Conservation (phyloP, 345 rosid genomes). For the Alliaria petiolata region DNA sequence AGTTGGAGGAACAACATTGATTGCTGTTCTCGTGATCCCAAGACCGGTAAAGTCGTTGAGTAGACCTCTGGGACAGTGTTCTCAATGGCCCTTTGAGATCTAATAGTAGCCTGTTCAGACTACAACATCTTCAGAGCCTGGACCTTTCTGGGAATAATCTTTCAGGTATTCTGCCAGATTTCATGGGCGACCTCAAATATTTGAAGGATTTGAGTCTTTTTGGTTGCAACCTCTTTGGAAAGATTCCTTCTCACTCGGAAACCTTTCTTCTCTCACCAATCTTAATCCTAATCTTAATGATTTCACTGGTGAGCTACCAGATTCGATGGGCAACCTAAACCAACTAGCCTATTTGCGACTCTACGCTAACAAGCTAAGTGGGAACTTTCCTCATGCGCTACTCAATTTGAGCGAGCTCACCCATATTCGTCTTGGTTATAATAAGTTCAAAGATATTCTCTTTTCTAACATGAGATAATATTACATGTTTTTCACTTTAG, state of each 20-base stretch:
- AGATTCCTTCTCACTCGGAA: conserved; percentile 26
- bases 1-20: conserved; percentile 11
- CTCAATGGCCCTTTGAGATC: not conserved
- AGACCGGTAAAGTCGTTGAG: not conserved
- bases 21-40: conserved; percentile 10
- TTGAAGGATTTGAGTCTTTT: not conserved
- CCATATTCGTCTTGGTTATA: not conserved
- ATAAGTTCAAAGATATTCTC: conserved; percentile 3
- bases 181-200: conserved; percentile 7
- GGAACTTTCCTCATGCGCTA: not conserved
- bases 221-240: conserved; percentile 9
- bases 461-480: conserved; percentile 25
- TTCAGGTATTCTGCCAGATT: conserved; percentile 17
- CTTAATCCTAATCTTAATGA: conserved; percentile 26
- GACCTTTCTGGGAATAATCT: not conserved
- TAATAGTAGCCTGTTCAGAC: not conserved
- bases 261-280: conserved; percentile 19
- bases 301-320: conserved; percentile 28
- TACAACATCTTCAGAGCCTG: not conserved
- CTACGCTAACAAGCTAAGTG: not conserved
- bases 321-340: conserved; percentile 1
- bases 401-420: conserved; percentile 2
- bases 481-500: too few relatives aligned
- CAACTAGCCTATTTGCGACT: not conserved
- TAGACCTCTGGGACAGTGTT: not conserved